phyloP scores from a whole-genome alignment of 345 rosid genomes.

The Kernera saxatilis region DNA sequence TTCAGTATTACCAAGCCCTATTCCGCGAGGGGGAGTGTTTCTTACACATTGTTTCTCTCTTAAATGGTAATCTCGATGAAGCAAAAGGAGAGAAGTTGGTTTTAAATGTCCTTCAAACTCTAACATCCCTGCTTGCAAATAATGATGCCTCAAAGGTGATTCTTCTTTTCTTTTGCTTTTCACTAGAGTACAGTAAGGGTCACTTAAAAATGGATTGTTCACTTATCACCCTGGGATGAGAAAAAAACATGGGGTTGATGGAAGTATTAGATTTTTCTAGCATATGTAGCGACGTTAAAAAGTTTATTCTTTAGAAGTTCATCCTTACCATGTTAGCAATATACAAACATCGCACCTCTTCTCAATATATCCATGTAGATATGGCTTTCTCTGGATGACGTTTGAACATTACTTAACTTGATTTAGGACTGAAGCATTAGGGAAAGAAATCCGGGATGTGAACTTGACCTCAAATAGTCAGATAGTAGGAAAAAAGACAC shows the following conservation, averaged over 20 bases:
- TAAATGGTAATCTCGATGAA: constrained; percentile 79
- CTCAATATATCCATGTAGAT: neutral
- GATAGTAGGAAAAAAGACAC: neutral
- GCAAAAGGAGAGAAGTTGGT: constrained; percentile 79
- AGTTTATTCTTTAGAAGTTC: neutral
- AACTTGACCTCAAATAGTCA: constrained; percentile 5
- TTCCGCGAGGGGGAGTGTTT: constrained; percentile 93
- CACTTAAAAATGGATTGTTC: neutral
- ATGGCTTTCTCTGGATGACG: neutral
- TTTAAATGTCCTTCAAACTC: constrained; percentile 79
- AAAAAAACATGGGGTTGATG: neutral
- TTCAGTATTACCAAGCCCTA: constrained; percentile 82
- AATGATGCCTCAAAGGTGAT: constrained; percentile 87
- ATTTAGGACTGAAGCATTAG: neutral
- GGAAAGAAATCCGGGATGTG: neutral
- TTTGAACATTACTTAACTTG: neutral
- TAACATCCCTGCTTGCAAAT: constrained; percentile 70
- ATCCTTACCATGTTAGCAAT: neutral
- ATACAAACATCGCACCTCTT: neutral
- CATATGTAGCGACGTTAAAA: neutral
- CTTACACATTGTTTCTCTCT: constrained; percentile 84
- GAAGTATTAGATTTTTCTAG: neutral
- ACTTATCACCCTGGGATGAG: neutral
- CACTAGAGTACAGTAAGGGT: neutral
- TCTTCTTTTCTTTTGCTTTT: constrained; percentile 13